Evolutionary conservation across 257 asterid species (phyloP), one percentile per base, ranked within the genome.

Genomic region (Solanum sejunctum): DNA sequence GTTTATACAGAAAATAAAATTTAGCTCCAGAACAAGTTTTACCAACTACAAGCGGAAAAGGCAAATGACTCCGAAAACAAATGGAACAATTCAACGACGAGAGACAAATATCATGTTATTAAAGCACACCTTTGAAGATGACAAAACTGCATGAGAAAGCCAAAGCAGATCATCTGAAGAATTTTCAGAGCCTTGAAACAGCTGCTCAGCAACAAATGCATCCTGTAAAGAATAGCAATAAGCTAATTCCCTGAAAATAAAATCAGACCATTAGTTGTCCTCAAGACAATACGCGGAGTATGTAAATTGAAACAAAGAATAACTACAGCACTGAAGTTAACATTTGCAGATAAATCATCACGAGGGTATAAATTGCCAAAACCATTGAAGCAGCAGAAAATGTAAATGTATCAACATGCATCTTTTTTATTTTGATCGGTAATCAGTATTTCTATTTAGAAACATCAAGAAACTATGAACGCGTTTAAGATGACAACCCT

Each of bases 161-260:
- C 97, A 96, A 84, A 96, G 95, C 79, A 96, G 94, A 90, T 96
- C 99, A 88, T 93, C 98, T 28, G 93, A 87, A 84, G 95, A 92
- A 87, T 93, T 90, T 85, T 93, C 95, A 82, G 98, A 88, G 89
- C 92, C 90, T 88, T 92, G 98, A 86, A 95, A 95, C 78, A 96
- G 92, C 92, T 91, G 91, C 85, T 95, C 97, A 84, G 98, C 93
- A 69, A 94, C 89, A 77, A 84, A 90, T 58, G 93, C 85, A 87
- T 96, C 97, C 87, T 90, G 98, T 93, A 93, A 85, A 39, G 92
- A 84, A 84, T 95, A 95, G 93, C 89, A 93, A 86, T 91, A 88
- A 78, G 91, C 85, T 83, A 89, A 88, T 85, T 85, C 97, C 97
- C 99, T 96, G 84, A 88, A 87, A 93, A 81, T 49, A 83, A 83